Percentiles rank a stretch among this genome's conserved stretches.
These are phyloP conservation scores for Fraxinus ornus DNA, from an alignment of 305 asterid species.

Conservation along the genomic window DNA sequence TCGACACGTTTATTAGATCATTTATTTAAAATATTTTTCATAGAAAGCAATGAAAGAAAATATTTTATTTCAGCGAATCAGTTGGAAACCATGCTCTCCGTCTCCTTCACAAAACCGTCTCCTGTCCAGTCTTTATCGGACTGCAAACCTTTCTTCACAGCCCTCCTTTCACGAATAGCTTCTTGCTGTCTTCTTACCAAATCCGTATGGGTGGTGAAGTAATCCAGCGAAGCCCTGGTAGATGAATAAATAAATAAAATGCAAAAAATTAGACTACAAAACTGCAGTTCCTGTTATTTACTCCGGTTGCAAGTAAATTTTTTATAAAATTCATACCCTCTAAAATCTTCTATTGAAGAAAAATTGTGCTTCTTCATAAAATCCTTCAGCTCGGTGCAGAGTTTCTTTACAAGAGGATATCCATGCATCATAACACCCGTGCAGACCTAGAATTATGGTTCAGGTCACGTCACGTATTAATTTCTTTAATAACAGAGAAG, in stretches of 20 bases:
- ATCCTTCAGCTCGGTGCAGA: slow-evolving; percentile 82
- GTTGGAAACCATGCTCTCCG: slow-evolving; percentile 91
- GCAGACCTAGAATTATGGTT: slow-evolving; percentile 55
- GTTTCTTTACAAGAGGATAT: slow-evolving; percentile 73
- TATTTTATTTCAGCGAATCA: slow-evolving; percentile 26
- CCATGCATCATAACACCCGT: slow-evolving; percentile 99
- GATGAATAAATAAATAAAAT: neutral
- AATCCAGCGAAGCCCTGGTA: slow-evolving; percentile 65
- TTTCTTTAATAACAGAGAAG: neutral
- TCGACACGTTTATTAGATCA: neutral
- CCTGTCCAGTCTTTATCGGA: slow-evolving; percentile 98
- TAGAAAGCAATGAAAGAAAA: neutral
- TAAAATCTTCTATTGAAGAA: slow-evolving; percentile 74
- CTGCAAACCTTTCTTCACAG: slow-evolving; percentile 71
- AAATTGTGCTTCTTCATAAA: slow-evolving; percentile 81
- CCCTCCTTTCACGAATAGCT: slow-evolving; percentile 72
- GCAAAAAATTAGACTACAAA: neutral
- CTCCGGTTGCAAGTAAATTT: neutral
- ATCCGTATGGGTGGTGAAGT: slow-evolving; percentile 83
- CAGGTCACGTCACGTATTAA: neutral
- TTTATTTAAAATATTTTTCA: neutral
- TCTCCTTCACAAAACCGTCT: slow-evolving; percentile 83
- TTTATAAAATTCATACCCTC: slow-evolving; percentile 49
- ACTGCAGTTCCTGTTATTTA: neutral
- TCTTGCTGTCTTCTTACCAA: slow-evolving; percentile 72